A percentile compares a stretch with the other conserved stretches of the same genome.
Evolutionary conservation across 495 filamentous ascomycete species (phyloP).

Genomic region (Penicillium paradoxum): DNA sequence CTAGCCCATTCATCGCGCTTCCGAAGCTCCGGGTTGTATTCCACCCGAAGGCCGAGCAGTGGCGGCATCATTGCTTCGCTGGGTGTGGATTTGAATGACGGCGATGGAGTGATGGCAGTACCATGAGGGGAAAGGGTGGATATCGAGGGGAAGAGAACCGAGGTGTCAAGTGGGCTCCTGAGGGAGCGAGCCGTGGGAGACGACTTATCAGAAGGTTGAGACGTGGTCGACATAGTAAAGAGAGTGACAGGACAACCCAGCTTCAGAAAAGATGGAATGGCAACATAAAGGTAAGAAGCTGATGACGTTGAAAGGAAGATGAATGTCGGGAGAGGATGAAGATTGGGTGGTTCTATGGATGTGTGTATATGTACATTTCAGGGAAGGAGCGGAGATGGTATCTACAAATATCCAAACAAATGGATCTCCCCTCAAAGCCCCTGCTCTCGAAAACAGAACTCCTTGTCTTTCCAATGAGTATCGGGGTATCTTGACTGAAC

Average conservation of each 20-base stretch:
- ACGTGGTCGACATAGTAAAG: background rate
- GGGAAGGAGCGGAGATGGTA: background rate
- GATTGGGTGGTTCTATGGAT: background rate
- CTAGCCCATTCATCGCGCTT: background rate
- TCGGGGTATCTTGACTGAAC: conserved; percentile 6
- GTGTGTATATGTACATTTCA: conserved; percentile 1
- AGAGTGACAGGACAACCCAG: background rate
- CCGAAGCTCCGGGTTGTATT: conserved; percentile 8
- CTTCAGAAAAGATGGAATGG: background rate
- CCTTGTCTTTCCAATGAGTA: background rate
- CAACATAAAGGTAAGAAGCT: background rate
- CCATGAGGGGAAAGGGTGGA: background rate
- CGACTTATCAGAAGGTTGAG: background rate
- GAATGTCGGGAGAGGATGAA: background rate
- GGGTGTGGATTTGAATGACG: too few relatives aligned
- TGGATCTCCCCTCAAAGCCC: background rate
- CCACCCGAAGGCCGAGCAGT: background rate
- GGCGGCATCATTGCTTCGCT: background rate
- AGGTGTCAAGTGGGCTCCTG: background rate
- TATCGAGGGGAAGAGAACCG: background rate
- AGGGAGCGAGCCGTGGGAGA: background rate
- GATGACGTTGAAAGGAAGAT: background rate
- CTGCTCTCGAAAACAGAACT: background rate
- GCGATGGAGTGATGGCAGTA: too few relatives aligned
- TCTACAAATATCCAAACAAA: background rate